Evolutionary conservation across 306 rosid genomes (phyloP).

Genomic region (Dryas alaskensis): DNA sequence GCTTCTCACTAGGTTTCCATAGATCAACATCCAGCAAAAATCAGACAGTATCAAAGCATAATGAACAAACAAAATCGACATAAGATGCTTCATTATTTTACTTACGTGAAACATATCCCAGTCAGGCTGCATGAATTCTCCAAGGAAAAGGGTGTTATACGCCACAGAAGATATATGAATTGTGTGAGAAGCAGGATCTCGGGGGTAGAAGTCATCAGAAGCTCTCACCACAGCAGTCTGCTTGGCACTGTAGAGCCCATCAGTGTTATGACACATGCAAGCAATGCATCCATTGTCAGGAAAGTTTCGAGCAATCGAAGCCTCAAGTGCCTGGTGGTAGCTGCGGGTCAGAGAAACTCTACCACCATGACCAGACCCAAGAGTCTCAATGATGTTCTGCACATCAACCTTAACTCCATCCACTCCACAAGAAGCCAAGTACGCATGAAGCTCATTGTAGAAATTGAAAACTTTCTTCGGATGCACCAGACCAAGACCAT

Average conservation of each 20-base stretch:
- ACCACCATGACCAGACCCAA: conserved; percentile 93
- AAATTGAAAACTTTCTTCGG: conserved; percentile 85
- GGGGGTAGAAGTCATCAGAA: conserved; percentile 92
- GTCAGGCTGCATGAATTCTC: conserved; percentile 97
- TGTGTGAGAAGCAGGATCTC: conserved; percentile 93
- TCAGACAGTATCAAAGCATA: neutral
- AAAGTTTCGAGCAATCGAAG: conserved; percentile 78
- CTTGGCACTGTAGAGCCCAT: conserved; percentile 76
- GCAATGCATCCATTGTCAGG: conserved; percentile 92
- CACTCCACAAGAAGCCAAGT: conserved; percentile 89
- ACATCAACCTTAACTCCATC: conserved; percentile 99
- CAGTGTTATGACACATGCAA: conserved; percentile 98
- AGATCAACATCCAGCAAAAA: neutral
- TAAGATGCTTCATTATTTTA: conserved; percentile 5
- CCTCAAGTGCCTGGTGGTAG: conserved; percentile 83
- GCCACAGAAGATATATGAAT: conserved; percentile 95
- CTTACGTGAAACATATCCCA: conserved; percentile 99
- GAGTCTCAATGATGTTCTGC: conserved; percentile 92
- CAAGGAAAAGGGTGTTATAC: conserved; percentile 88
- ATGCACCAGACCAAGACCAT: conserved; percentile 89
- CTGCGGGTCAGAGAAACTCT: conserved; percentile 86
- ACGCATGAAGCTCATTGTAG: conserved; percentile 92
- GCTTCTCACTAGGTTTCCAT: neutral
- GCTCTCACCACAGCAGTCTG: conserved; percentile 93
- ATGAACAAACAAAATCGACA: neutral